Evolutionary conservation across 495 filamentous ascomycete species (phyloP).

Genomic region (Hypomontagnella monticulosa): DNA sequence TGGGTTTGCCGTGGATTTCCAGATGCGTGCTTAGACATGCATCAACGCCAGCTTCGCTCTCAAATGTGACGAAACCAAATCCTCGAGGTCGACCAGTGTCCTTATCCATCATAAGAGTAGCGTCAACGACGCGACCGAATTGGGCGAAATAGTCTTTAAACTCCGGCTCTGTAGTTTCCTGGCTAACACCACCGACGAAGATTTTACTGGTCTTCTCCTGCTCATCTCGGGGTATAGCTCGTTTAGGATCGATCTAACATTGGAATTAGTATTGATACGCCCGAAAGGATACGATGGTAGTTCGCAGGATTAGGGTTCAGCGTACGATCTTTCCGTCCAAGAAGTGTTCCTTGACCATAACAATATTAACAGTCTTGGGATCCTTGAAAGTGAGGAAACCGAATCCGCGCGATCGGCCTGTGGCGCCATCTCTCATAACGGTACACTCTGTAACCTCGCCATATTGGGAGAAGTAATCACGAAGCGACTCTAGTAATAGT

Average conservation of each 20-base stretch:
- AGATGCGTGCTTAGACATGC: conserved; percentile 81
- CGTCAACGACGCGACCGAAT: conserved; percentile 95
- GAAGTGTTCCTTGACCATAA: conserved; percentile 99
- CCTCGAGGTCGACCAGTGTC: conserved; percentile 94
- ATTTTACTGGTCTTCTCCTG: conserved; percentile 98
- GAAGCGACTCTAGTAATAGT: conserved; percentile 80
- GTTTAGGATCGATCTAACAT: conserved; percentile 91
- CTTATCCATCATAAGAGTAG: conserved; percentile 99
- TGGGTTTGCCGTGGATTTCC: conserved; percentile 92
- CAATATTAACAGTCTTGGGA: conserved; percentile 95
- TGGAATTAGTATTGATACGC: conserved; percentile 23
- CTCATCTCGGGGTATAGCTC: conserved; percentile 96
- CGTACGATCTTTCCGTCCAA: conserved; percentile 98
- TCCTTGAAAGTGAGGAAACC: conserved; percentile 98
- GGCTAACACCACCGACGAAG: conserved; percentile 96
- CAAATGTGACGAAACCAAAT: conserved; percentile 99
- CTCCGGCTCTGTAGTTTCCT: conserved; percentile 93
- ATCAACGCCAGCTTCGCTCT: conserved; percentile 94
- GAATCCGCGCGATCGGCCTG: conserved; percentile 92
- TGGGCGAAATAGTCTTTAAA: conserved; percentile 97
- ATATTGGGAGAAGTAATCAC: conserved; percentile 97
- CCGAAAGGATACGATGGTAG: background rate
- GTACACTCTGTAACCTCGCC: conserved; percentile 98
- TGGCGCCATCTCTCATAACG: conserved; percentile 96
- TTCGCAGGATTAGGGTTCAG: conserved; percentile 6